Evolutionary conservation across 441 rosid species (phyloP).

Genomic region (Arabidopsis hybrid): DNA sequence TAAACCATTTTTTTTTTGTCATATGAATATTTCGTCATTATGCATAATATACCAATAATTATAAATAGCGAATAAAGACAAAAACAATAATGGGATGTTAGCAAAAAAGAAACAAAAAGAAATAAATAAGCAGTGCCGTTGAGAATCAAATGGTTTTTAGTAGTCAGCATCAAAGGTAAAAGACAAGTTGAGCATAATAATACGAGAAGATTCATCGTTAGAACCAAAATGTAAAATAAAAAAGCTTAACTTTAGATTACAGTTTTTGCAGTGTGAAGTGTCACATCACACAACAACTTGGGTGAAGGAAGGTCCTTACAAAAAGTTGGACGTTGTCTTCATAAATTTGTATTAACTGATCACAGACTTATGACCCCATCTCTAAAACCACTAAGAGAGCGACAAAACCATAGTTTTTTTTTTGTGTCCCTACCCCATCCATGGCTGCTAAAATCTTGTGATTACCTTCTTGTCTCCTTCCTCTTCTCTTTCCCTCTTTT

Average conservation of each 20-base stretch:
- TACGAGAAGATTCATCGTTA: constrained; percentile 32
- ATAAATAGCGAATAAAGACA: background rate
- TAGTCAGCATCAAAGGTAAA: constrained; percentile 39
- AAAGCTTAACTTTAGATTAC: background rate
- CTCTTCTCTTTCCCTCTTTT: constrained; percentile 27
- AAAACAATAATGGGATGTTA: constrained; percentile 17
- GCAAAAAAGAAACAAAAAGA: background rate
- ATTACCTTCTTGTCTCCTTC: constrained; percentile 40
- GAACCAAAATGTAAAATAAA: constrained; percentile 23
- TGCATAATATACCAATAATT: constrained; percentile 11
- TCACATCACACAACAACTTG: constrained; percentile 40
- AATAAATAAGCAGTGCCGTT: constrained; percentile 29
- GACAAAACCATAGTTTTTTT: constrained; percentile 40
- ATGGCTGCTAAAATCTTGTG: constrained; percentile 42
- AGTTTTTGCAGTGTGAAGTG: constrained; percentile 25
- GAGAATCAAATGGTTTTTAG: constrained; percentile 39
- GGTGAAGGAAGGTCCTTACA: constrained; percentile 38
- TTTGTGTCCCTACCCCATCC: constrained; percentile 41
- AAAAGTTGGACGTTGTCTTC: constrained; percentile 43
- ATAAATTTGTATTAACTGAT: constrained; percentile 37
- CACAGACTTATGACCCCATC: constrained; percentile 24
- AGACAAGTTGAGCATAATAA: constrained; percentile 29
- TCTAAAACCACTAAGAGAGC: constrained; percentile 34
- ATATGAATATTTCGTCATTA: background rate
- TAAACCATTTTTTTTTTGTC: background rate